Evolutionary conservation across 176 grass and related monocot genomes (phyloP).

Genomic region (Phoenix dactylifera): DNA sequence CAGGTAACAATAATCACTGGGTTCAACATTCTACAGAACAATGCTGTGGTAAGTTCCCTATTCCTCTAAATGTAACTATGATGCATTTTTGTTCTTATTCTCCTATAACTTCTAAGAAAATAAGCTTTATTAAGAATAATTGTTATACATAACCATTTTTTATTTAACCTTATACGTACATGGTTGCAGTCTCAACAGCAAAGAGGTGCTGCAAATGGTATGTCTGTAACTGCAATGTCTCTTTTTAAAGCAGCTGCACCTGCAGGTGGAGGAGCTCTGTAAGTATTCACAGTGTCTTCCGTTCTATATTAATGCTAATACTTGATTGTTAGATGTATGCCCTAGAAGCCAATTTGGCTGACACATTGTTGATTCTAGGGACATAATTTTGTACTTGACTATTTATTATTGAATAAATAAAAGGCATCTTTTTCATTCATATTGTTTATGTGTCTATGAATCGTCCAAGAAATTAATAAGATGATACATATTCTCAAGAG

Average conservation of each 20-base stretch:
- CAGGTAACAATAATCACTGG: conserved; percentile 57
- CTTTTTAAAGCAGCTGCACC: conserved; percentile 69
- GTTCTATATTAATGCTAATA: too few relatives aligned
- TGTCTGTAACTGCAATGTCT: conserved; percentile 48
- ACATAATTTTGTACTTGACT: too few relatives aligned
- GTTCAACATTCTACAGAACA: conserved; percentile 60
- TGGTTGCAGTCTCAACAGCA: conserved; percentile 50
- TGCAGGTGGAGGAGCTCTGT: conserved; percentile 50
- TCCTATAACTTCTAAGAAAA: conserved; percentile 6
- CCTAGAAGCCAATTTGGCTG: too few relatives aligned
- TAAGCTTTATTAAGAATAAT: conserved; percentile 2
- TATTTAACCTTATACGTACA: not conserved
- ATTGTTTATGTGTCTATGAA: too few relatives aligned
- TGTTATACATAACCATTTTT: not conserved
- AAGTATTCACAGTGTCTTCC: conserved; percentile 18
- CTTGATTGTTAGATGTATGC: too few relatives aligned
- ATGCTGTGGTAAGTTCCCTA: conserved; percentile 55
- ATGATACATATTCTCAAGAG: too few relatives aligned
- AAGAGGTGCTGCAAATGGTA: conserved; percentile 65
- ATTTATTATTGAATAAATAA: too few relatives aligned
- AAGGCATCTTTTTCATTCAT: too few relatives aligned
- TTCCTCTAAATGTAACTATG: not conserved
- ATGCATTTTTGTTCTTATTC: not conserved
- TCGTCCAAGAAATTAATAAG: too few relatives aligned
- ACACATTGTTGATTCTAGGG: too few relatives aligned